Evolutionary conservation across 2,329 filamentous ascomycete species (phyloP), one percentile per base, ranked within the genome.

Genomic region (Talaromyces marneffei): DNA sequence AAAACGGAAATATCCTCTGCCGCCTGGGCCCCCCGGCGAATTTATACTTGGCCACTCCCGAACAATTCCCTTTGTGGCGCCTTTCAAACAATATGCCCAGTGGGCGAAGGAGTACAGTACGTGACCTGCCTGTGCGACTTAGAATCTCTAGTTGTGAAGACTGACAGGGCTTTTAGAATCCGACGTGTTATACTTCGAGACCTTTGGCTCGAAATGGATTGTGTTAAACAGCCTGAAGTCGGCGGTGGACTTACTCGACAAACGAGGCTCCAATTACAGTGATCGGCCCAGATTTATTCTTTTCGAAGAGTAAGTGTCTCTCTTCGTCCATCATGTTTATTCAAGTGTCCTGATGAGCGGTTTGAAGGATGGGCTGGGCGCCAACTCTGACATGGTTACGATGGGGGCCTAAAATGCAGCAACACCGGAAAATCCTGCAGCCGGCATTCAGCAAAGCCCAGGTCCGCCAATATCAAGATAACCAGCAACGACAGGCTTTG

Each of bases 401-500:
- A 46, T 57, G 55, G 55, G 37, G 39, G 8, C 40, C 55, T 8
- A 31, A 57, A 18, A 44, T 57, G 37, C 55, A 46, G 25, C 55
- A 23, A 57, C 55, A 57, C 39, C 39, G 55, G 4, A 57, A 57
- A 57, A 33, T 57, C 25, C 55, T 57, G 8, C 55, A 57, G 55
- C 55, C 37, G 18, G 37, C 55, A 20, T 57, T 57, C n/a, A 57
- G 39, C 39, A 44, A 57, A 57, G 37, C 55, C 18, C 39, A 44
- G 27, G 37, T 44, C 8, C 37, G 40, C 39, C 27, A 44, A 14
- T 57, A 57, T 35, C 37, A 46, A 27, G 39, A 33, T 33, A 57
- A 44, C 39, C 55, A 57, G 55, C 14, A 44, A 44, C 39, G 29
- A 5, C 39, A 57, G 18, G 55, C 55, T 46, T 25, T 44, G 14